Evolutionary conservation across 352 stramenopile species (phyloP).

Genomic region (Salisapilia sapeloensis): DNA sequence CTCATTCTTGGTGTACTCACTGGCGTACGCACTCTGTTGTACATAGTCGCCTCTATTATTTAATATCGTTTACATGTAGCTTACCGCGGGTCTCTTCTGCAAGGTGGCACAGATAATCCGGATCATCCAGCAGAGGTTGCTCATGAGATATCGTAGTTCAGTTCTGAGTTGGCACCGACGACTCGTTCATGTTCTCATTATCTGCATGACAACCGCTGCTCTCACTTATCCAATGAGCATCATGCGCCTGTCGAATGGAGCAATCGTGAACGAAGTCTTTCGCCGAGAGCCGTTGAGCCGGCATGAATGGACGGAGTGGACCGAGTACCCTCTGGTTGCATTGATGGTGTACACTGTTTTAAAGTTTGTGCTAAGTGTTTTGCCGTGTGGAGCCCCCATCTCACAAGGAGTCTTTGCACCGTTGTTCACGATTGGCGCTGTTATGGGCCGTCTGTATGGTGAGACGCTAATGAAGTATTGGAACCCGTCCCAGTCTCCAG

Average conservation of each 20-base stretch:
- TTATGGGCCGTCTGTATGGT: conserved; percentile 49
- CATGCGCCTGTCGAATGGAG: conserved; percentile 47
- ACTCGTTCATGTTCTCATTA: conserved; percentile 34
- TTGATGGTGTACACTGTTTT: conserved; percentile 54
- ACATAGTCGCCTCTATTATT: background rate
- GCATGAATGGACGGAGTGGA: conserved; percentile 43
- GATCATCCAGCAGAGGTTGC: conserved; percentile 26
- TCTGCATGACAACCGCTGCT: conserved; percentile 29
- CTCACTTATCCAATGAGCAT: conserved; percentile 57
- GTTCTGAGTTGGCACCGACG: conserved; percentile 35
- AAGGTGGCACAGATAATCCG: conserved; percentile 23
- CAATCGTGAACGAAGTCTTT: conserved; percentile 67
- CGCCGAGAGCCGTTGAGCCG: conserved; percentile 35
- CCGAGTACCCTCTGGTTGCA: conserved; percentile 28
- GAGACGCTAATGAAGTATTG: conserved; percentile 66
- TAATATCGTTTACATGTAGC: conserved; percentile 6
- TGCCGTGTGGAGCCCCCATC: conserved; percentile 49
- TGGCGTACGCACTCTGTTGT: conserved; percentile 16
- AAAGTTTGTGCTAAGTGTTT: conserved; percentile 50
- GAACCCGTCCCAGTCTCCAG: conserved; percentile 53
- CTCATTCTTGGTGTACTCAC: conserved; percentile 43
- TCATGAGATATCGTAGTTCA: conserved; percentile 27
- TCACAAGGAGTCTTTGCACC: conserved; percentile 72
- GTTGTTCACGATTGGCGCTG: conserved; percentile 68
- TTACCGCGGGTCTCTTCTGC: conserved; percentile 51